Conservation (phyloP, 192 early-diverging fungal species). For the Coemansia sp. region DNA sequence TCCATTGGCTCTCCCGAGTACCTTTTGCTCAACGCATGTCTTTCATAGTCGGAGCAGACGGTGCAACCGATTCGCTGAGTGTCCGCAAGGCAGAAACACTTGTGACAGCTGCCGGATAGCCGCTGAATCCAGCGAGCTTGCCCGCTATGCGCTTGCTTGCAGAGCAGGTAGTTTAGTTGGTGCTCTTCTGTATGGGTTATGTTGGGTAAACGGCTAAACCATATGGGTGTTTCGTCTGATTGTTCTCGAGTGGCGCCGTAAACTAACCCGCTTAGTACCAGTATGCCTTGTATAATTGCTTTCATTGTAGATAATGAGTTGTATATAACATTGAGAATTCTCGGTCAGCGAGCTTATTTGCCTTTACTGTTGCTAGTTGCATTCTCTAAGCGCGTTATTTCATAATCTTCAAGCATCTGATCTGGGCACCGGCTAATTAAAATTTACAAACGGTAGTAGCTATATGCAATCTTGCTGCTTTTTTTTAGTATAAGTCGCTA, state of each 20-base stretch:
- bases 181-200: conserved; percentile 10
- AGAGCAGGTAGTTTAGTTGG: conserved; percentile 21
- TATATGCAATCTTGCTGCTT: too few species aligned
- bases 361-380: too few species aligned
- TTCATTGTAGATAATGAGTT: too few species aligned
- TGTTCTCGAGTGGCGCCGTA: conserved; percentile 1
- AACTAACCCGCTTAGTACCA: neutral
- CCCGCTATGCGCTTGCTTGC: conserved; percentile 42
- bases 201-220: conserved; percentile 27
- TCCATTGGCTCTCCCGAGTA: neutral
- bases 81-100: conserved; percentile 41
- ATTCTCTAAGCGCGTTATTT: too few species aligned
- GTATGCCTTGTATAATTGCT: neutral
- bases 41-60: conserved; percentile 1
- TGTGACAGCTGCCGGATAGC: conserved; percentile 8
- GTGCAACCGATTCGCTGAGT: conserved; percentile 35
- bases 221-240: conserved; percentile 14
- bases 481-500: too few species aligned
- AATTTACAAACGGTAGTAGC: too few species aligned
- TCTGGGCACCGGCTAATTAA: too few species aligned
- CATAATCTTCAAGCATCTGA: too few species aligned
- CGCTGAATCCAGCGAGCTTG: conserved; percentile 17
- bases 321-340: too few species aligned
- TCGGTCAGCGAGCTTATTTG: too few species aligned
- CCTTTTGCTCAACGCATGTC: neutral